phyloP scores from a whole-genome alignment of 164 flowering plant species.

The Vitis rotundifolia region DNA sequence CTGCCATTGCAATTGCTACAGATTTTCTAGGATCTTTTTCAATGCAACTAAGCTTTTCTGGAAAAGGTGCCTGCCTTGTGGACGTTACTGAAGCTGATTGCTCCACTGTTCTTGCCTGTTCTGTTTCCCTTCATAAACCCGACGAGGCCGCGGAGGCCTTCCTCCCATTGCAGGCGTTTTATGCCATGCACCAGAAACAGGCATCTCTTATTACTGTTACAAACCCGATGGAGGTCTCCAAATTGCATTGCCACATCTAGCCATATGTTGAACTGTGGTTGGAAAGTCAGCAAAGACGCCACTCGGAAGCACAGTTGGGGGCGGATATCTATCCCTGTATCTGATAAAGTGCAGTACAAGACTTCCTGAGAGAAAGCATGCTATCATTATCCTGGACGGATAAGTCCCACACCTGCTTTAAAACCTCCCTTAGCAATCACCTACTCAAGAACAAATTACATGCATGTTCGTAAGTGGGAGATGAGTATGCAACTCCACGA shows the following conservation, averaged over 20 bases:
- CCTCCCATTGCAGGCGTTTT: conserved; percentile 35
- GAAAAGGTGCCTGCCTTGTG: no score
- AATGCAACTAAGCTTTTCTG: no score
- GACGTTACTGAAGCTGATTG: no score
- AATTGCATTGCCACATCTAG: conserved; percentile 47
- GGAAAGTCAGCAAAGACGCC: conserved; percentile 51
- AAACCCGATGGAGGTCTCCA: conserved; percentile 64
- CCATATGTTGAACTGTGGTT: conserved; percentile 45
- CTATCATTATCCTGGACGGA: conserved; percentile 97
- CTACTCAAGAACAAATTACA: conserved; percentile 87
- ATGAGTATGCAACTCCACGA: no score
- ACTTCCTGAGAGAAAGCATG: conserved; percentile 93
- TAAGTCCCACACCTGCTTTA: conserved; percentile 98
- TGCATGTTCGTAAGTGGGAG: no score
- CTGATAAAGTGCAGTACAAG: conserved; percentile 88
- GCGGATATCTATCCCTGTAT: conserved; percentile 86
- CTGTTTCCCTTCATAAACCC: conserved; percentile 26
- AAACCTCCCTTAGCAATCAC: conserved; percentile 91
- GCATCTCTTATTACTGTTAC: conserved; percentile 48
- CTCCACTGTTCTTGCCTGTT: conserved; percentile 58
- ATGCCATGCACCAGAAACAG: conserved; percentile 41
- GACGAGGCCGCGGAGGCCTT: conserved; percentile 58
- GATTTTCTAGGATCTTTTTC: no score
- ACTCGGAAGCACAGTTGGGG: conserved; percentile 76
- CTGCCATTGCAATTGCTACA: no score